These are phyloP conservation scores for Isochrysis galbana DNA, from an alignment of 78 protist species.

Conservation along the genomic window DNA sequence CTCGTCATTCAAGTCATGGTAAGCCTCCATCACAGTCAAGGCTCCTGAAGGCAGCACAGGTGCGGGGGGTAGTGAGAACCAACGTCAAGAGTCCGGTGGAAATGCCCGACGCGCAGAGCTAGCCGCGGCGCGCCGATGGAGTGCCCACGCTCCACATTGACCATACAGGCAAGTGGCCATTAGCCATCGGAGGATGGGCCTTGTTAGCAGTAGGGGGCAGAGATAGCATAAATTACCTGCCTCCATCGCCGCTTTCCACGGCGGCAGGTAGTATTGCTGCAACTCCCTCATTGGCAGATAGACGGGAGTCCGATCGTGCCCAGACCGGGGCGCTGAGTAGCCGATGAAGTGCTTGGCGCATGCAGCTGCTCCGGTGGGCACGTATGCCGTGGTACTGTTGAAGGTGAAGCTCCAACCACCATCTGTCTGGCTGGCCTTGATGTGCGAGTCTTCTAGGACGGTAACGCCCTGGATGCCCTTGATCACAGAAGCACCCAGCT, in stretches of 20 bases:
- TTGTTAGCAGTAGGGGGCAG: too few relatives aligned
- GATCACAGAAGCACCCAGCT: conserved; percentile 29
- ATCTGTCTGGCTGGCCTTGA: neutral
- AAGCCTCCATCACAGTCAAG: conserved; percentile 57
- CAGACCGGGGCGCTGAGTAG: conserved; percentile 58
- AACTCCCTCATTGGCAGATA: conserved; percentile 58
- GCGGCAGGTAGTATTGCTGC: conserved; percentile 56
- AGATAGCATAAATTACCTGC: too few relatives aligned
- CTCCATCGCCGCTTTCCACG: conserved; percentile 47
- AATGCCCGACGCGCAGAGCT: too few relatives aligned
- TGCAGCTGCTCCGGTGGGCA: conserved; percentile 31
- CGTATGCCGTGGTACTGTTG: neutral
- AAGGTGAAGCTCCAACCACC: neutral
- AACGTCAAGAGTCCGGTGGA: too few relatives aligned
- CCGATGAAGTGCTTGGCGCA: conserved; percentile 66
- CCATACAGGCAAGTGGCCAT: too few relatives aligned
- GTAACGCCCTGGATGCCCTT: conserved; percentile 42
- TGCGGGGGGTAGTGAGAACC: too few relatives aligned
- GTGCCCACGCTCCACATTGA: too few relatives aligned
- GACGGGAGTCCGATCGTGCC: conserved; percentile 67
- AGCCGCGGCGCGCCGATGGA: too few relatives aligned
- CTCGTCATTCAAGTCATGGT: conserved; percentile 60
- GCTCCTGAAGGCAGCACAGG: too few relatives aligned
- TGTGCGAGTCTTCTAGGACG: neutral
- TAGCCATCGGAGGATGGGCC: too few relatives aligned